Percentiles rank a stretch among this genome's conserved stretches.
Evolutionary conservation across 345 rosid genomes (phyloP).

Genomic region (Salix koriyanagi): DNA sequence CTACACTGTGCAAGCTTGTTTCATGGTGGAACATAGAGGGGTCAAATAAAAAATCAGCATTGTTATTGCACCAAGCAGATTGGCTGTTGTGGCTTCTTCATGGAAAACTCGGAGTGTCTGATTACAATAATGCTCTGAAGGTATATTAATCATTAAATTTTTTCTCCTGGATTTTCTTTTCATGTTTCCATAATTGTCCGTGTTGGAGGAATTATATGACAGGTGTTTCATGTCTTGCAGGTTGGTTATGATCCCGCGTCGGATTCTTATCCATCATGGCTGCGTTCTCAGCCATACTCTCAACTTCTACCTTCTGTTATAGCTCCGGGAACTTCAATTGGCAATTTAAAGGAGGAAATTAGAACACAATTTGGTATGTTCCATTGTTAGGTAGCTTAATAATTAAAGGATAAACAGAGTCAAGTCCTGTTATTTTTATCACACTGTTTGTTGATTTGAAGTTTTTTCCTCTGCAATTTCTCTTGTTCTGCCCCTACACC

Average conservation of each 20-base stretch:
- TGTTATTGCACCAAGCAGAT: conserved; percentile 87
- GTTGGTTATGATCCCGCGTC: conserved; percentile 92
- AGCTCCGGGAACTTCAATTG: conserved; percentile 78
- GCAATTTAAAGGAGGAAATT: conserved; percentile 54
- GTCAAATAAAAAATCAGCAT: conserved; percentile 44
- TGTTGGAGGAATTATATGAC: background rate
- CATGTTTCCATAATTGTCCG: background rate
- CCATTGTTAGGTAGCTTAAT: background rate
- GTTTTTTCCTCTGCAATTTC: background rate
- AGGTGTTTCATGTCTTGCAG: conserved; percentile 27
- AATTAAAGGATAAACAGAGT: background rate
- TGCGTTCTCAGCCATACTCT: conserved; percentile 76
- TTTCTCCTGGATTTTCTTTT: background rate
- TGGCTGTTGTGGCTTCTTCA: conserved; percentile 95
- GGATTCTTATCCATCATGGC: conserved; percentile 82
- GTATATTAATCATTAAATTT: conserved; percentile 24
- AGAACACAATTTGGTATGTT: conserved; percentile 48
- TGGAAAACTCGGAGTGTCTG: conserved; percentile 83
- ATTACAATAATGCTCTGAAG: conserved; percentile 89
- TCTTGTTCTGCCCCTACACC: background rate
- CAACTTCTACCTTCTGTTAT: conserved; percentile 60
- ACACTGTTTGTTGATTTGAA: background rate
- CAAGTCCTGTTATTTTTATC: background rate
- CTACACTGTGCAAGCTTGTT: conserved; percentile 86
- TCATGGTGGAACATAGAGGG: conserved; percentile 70